phyloP scores from a whole-genome alignment of 345 rosid genomes.

The Ceriops decandra region DNA sequence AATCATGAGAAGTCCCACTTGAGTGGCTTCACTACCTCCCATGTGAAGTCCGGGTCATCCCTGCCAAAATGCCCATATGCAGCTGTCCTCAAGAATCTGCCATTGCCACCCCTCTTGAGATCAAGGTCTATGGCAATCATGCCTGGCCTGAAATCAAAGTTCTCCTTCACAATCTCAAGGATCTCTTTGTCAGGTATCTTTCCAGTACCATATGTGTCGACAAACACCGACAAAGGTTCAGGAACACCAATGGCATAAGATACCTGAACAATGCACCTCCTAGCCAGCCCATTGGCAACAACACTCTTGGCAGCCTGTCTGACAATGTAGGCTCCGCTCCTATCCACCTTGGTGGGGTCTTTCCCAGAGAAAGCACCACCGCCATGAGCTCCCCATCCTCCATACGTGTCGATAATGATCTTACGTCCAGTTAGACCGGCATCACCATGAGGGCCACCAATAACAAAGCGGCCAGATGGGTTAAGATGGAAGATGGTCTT shows the following conservation, averaged over 20 bases:
- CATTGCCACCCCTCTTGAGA: conserved; percentile 73
- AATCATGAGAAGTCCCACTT: conserved; percentile 21
- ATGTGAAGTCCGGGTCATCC: conserved; percentile 72
- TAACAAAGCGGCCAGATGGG: conserved; percentile 78
- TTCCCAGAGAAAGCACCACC: conserved; percentile 86
- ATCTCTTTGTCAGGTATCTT: conserved; percentile 79
- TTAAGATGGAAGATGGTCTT: conserved; percentile 82
- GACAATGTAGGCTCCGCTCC: conserved; percentile 74
- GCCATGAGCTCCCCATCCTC: conserved; percentile 81
- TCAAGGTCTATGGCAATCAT: conserved; percentile 77
- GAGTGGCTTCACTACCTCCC: conserved; percentile 62
- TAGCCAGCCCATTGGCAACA: conserved; percentile 50
- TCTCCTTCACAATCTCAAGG: conserved; percentile 77
- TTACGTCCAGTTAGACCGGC: conserved; percentile 82
- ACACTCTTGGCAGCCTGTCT: conserved; percentile 79
- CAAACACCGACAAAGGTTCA: conserved; percentile 54
- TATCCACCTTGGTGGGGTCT: conserved; percentile 74
- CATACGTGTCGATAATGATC: conserved; percentile 77
- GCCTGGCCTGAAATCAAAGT: conserved; percentile 82
- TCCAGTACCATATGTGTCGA: conserved; percentile 52
- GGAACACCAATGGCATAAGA: conserved; percentile 65
- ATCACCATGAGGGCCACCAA: conserved; percentile 79
- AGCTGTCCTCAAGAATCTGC: conserved; percentile 78
- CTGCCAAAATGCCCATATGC: conserved; percentile 81
- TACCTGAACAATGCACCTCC: conserved; percentile 62